A percentile compares a stretch with the other conserved stretches of the same genome.
Conservation (phyloP, 176 grass and related monocot genomes). For the Typha latifolia region DNA sequence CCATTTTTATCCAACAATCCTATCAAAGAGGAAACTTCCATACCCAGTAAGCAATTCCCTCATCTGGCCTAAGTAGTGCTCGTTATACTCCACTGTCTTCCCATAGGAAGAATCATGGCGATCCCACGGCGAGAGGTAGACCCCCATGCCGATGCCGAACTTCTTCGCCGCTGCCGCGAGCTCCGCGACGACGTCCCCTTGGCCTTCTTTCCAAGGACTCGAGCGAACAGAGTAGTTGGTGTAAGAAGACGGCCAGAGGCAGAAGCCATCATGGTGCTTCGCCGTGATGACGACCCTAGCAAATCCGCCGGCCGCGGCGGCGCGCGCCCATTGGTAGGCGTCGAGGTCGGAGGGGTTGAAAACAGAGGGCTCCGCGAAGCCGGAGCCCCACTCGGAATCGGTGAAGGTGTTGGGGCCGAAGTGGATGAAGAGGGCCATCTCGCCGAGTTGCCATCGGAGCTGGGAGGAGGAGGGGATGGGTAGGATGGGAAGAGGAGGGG, state of each 20-base stretch:
- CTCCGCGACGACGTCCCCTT: constrained; percentile 61
- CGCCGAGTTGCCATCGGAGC: constrained; percentile 75
- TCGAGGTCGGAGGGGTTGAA: constrained; percentile 64
- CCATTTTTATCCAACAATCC: too few relatives aligned
- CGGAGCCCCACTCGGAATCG: constrained; percentile 81
- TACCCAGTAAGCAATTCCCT: constrained; percentile 77
- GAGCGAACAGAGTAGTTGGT: constrained; percentile 73
- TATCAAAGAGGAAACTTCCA: neutral
- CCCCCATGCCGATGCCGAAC: constrained; percentile 46
- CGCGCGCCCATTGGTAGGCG: constrained; percentile 66
- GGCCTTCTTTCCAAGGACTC: constrained; percentile 53
- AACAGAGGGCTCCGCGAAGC: constrained; percentile 55
- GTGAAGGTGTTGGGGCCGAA: constrained; percentile 99
- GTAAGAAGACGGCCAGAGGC: constrained; percentile 90
- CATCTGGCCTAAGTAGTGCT: constrained; percentile 85
- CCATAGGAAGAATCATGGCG: constrained; percentile 74
- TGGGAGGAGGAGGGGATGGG: constrained; percentile 76
- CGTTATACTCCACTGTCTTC: constrained; percentile 63
- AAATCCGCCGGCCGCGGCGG: constrained; percentile 54
- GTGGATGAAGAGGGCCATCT: constrained; percentile 93
- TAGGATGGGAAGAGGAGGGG: constrained; percentile 58
- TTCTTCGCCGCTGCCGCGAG: constrained; percentile 43
- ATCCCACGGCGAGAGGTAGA: constrained; percentile 97
- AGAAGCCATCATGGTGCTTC: constrained; percentile 97
- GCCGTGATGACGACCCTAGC: constrained; percentile 65